Evolutionary conservation across 345 rosid species (phyloP).

Genomic region (Brassica carinata): DNA sequence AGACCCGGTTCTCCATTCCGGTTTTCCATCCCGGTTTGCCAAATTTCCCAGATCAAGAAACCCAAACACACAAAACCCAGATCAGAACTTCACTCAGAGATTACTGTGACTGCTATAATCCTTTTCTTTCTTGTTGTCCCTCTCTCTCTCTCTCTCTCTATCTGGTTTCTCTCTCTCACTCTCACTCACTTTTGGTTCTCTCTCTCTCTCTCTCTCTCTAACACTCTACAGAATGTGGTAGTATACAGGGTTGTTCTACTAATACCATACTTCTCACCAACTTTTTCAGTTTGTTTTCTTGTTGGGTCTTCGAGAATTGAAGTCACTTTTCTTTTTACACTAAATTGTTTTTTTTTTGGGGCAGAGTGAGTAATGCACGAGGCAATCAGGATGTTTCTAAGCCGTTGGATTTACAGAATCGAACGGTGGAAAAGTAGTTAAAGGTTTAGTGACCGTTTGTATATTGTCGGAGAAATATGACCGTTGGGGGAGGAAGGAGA

Average conservation of each 20-base stretch:
- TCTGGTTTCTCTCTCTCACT: constrained; percentile 2
- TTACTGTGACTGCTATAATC: neutral
- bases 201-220: constrained; percentile 29
- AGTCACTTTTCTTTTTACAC: constrained; percentile 42
- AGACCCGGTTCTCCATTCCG: constrained; percentile 52
- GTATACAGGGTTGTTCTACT: constrained; percentile 33
- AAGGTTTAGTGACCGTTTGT: constrained; percentile 79
- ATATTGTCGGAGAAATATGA: constrained; percentile 84
- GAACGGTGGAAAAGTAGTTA: constrained; percentile 44
- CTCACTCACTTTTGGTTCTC: constrained; percentile 22
- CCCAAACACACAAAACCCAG: constrained; percentile 22
- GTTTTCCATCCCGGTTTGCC: constrained; percentile 40
- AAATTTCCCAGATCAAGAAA: constrained; percentile 24
- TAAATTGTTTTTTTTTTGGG: constrained; percentile 27
- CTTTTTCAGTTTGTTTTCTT: constrained; percentile 41
- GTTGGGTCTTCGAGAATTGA: constrained; percentile 44
- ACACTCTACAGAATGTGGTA: constrained; percentile 43
- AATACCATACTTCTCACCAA: constrained; percentile 38
- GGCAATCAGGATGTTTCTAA: constrained; percentile 32
- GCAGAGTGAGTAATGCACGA: constrained; percentile 48
- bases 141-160: neutral
- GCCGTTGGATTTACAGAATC: constrained; percentile 64
- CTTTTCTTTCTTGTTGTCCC: neutral
- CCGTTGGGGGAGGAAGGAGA: constrained; percentile 71
- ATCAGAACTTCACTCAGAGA: constrained; percentile 13